These are phyloP conservation scores for Rugonectria rugulosa DNA, from an alignment of 2,329 filamentous ascomycete species.

Conservation along the genomic window DNA sequence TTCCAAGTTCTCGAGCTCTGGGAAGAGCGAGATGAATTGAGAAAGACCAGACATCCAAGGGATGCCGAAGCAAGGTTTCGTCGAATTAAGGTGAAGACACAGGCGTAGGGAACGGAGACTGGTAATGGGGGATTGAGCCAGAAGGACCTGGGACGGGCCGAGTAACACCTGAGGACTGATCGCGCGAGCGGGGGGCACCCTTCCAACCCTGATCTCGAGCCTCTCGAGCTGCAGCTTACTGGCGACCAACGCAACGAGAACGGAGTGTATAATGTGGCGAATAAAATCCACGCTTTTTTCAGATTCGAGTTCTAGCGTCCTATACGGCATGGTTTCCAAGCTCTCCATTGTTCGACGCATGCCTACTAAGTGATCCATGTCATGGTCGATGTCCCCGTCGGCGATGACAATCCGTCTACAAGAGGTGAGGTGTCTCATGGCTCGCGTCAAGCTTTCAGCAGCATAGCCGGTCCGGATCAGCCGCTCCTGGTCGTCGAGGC, in stretches of 20 bases:
- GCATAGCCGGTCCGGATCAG: not conserved
- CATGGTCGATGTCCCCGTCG: too few relatives aligned
- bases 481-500: not conserved
- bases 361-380: not conserved
- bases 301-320: slow-evolving; percentile 9
- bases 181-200: not conserved
- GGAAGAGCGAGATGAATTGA: not conserved
- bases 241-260: slow-evolving; percentile 1
- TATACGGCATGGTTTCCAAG: slow-evolving; percentile 4
- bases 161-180: slow-evolving; percentile 11
- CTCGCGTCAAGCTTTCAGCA: not conserved
- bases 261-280: slow-evolving; percentile 1
- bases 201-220: slow-evolving; percentile 4
- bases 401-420: slow-evolving; percentile 4
- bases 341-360: not conserved
- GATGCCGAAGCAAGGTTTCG: not conserved
- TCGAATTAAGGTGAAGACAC: not conserved
- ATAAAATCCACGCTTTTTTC: slow-evolving; percentile 3
- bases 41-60: slow-evolving; percentile 1
- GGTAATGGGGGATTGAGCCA: not conserved
- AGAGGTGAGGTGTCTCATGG: not conserved
- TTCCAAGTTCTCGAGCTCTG: not conserved
- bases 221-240: not conserved
- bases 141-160: not conserved
- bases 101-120: slow-evolving; percentile 4